These are phyloP conservation scores for Globisporangium lucens DNA, from an alignment of 352 stramenopile genomes.

Conservation along the genomic window DNA sequence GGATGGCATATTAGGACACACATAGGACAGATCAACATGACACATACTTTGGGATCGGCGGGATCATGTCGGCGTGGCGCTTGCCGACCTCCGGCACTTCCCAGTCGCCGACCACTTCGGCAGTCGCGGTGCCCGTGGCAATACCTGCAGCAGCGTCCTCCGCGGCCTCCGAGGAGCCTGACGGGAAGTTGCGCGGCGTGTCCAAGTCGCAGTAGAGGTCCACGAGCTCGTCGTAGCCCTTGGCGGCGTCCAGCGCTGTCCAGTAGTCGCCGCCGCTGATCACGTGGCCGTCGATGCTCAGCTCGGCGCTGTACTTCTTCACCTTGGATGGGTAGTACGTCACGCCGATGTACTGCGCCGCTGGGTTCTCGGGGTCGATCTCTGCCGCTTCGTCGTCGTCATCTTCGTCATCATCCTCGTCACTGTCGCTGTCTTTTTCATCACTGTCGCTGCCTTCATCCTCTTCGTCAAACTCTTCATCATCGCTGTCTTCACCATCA, in stretches of 20 bases:
- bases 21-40: neutral
- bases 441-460: constrained; percentile 12
- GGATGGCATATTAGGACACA: neutral
- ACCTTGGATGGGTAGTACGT: constrained; percentile 63
- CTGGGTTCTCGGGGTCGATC: constrained; percentile 27
- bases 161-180: constrained; percentile 20
- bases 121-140: neutral
- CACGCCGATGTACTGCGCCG: constrained; percentile 62
- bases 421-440: constrained; percentile 20
- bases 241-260: constrained; percentile 77
- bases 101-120: constrained; percentile 41
- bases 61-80: constrained; percentile 76
- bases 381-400: constrained; percentile 29
- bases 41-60: constrained; percentile 40
- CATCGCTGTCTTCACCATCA: neutral
- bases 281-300: constrained; percentile 61
- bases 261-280: constrained; percentile 82
- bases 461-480: neutral
- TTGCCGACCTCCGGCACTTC: constrained; percentile 59
- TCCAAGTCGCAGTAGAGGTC: constrained; percentile 75
- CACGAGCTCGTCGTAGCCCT: constrained; percentile 82
- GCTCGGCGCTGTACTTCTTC: constrained; percentile 81
- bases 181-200: constrained; percentile 69
- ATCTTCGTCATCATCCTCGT: constrained; percentile 20
- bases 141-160: constrained; percentile 31